Evolutionary conservation across 805 yeast genomes (phyloP).

Genomic region (Saccharomycopsis sp.): DNA sequence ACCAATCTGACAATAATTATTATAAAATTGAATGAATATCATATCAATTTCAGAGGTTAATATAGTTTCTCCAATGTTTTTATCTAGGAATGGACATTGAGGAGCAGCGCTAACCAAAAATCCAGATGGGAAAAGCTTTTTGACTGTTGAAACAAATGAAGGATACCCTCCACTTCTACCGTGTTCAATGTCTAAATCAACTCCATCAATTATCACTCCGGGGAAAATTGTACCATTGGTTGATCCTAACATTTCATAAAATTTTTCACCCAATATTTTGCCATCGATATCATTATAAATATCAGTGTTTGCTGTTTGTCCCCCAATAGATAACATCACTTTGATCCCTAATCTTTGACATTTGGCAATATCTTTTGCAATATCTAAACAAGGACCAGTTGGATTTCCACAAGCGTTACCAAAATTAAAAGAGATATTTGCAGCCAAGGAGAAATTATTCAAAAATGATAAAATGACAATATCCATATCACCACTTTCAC

Average conservation of each 20-base stretch:
- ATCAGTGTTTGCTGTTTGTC: slow-evolving; percentile 55
- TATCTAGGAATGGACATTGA: slow-evolving; percentile 84
- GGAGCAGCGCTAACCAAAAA: slow-evolving; percentile 86
- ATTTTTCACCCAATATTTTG: slow-evolving; percentile 1
- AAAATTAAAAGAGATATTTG: slow-evolving; percentile 4
- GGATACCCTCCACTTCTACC: slow-evolving; percentile 51
- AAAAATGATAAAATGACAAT: slow-evolving; percentile 31
- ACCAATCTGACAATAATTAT: slow-evolving; percentile 58
- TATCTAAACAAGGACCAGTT: slow-evolving; percentile 17
- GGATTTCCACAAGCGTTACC: slow-evolving; percentile 20
- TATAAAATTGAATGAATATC: slow-evolving; percentile 82
- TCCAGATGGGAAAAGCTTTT: slow-evolving; percentile 27
- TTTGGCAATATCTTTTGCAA: slow-evolving; percentile 57
- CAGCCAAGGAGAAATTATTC: slow-evolving; percentile 1
- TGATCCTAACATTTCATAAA: slow-evolving; percentile 8
- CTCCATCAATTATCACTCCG: slow-evolving; percentile 71
- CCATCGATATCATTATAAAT: slow-evolving; percentile 4
- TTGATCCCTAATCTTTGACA: slow-evolving; percentile 74
- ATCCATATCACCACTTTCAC: slow-evolving; percentile 8
- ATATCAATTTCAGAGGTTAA: slow-evolving; percentile 55
- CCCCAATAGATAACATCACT: slow-evolving; percentile 58
- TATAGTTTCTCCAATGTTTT: slow-evolving; percentile 47
- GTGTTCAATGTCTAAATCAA: slow-evolving; percentile 83
- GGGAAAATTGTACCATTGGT: slow-evolving; percentile 30
- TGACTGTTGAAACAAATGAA: slow-evolving; percentile 37